These are phyloP conservation scores for Nissolia schottii DNA, from an alignment of 306 rosid genomes.

Conservation along the genomic window DNA sequence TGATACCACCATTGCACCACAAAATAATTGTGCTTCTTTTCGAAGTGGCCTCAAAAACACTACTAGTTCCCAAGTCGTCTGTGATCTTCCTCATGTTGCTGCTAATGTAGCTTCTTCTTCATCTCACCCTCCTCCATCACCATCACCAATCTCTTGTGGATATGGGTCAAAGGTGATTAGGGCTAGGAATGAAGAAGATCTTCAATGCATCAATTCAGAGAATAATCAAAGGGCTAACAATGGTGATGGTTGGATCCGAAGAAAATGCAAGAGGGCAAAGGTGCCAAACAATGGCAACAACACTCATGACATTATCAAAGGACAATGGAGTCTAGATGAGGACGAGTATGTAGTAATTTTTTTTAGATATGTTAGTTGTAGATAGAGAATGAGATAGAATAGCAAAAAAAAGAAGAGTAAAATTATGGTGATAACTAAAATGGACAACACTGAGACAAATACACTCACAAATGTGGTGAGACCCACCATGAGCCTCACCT, in stretches of 20 bases:
- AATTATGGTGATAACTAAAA: too few species aligned
- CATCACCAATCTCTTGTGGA: neutral
- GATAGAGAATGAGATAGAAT: too few species aligned
- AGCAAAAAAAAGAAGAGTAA: too few species aligned
- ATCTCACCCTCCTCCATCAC: neutral
- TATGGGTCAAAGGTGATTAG: neutral
- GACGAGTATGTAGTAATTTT: constrained; percentile 38
- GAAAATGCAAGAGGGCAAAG: neutral
- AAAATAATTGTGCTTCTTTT: constrained; percentile 14
- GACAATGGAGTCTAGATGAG: constrained; percentile 57
- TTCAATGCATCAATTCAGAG: neutral
- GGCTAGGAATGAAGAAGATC: neutral
- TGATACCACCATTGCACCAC: neutral
- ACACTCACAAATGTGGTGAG: too few species aligned
- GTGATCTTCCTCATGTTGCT: constrained; percentile 1
- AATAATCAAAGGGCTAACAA: neutral
- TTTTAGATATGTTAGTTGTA: too few species aligned
- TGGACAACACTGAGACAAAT: too few species aligned
- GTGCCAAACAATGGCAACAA: neutral
- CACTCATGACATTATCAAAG: constrained; percentile 33
- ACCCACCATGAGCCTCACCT: too few species aligned
- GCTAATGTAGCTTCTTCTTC: neutral
- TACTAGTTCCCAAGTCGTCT: neutral
- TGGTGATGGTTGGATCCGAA: neutral
- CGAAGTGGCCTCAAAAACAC: constrained; percentile 14